These are phyloP conservation scores for Aureobasidium sp. DNA, from an alignment of 2,329 filamentous ascomycete genomes.

Conservation along the genomic window DNA sequence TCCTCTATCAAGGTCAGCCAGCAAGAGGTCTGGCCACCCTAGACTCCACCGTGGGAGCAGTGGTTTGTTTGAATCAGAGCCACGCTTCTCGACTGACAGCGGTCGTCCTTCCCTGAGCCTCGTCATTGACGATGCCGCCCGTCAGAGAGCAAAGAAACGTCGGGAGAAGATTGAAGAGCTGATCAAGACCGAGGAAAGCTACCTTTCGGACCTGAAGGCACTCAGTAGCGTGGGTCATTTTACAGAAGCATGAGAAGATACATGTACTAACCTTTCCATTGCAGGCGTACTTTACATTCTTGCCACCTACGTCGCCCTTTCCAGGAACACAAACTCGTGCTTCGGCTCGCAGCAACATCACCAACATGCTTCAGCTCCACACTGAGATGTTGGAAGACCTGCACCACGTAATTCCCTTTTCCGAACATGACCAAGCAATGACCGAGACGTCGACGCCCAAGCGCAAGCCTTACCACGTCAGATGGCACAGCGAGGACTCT, in stretches of 20 bases:
- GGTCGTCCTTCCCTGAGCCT: conserved; percentile 39
- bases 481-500: conserved; percentile 44
- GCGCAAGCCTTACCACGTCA: conserved; percentile 36
- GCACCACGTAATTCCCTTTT: conserved; percentile 62
- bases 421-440: conserved; percentile 38
- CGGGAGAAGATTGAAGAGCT: conserved; percentile 79
- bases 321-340: conserved; percentile 23
- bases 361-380: conserved; percentile 74
- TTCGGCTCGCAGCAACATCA: conserved; percentile 32
- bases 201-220: conserved; percentile 80
- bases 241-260: neutral
- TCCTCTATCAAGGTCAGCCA: conserved; percentile 52
- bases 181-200: conserved; percentile 77
- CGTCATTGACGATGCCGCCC: conserved; percentile 60
- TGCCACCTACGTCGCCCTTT: conserved; percentile 24
- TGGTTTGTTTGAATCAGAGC: conserved; percentile 56
- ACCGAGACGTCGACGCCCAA: conserved; percentile 15
- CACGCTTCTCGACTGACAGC: conserved; percentile 57
- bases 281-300: conserved; percentile 40
- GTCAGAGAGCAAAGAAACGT: conserved; percentile 65
- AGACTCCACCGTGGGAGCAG: conserved; percentile 53
- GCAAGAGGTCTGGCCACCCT: conserved; percentile 47
- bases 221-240: conserved; percentile 64
- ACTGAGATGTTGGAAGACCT: conserved; percentile 72
- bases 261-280: neutral